phyloP scores from a whole-genome alignment of 139 green algal species.

The Auxenochlorella pyrenoidosa region DNA sequence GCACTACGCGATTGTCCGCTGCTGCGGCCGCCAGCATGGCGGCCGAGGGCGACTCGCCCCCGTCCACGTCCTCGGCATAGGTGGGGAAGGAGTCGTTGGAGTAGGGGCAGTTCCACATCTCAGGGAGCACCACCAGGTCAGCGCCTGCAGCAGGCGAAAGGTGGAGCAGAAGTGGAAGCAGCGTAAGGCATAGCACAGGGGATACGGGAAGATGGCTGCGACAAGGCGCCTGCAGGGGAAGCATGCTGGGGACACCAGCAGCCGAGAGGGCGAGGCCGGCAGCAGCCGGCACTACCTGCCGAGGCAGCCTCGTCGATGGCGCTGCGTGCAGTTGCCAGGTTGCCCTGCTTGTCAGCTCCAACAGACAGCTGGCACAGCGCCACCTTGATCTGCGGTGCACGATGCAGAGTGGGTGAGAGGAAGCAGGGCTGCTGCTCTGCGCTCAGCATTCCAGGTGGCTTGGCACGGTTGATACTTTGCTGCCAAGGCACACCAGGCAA shows the following conservation, averaged over 20 bases:
- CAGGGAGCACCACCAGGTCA: conserved; percentile 82
- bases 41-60: conserved; percentile 54
- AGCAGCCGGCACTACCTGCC: conserved; percentile 53
- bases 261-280: no score
- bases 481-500: not conserved
- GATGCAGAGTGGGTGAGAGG: not conserved
- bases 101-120: conserved; percentile 99
- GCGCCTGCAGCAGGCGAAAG: not conserved
- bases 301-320: conserved; percentile 77
- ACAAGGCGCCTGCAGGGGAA: no score
- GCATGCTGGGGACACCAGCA: no score
- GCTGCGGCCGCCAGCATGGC: conserved; percentile 52
- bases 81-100: conserved; percentile 93
- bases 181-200: no score
- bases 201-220: no score
- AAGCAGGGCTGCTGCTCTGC: not conserved
- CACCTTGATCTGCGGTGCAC: conserved; percentile 82
- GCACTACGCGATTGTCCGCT: conserved; percentile 42
- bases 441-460: not conserved
- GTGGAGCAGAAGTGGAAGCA: no score
- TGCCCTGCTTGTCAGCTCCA: conserved; percentile 83
- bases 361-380: conserved; percentile 93
- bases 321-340: conserved; percentile 76
- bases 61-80: conserved; percentile 93
- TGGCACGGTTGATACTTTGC: not conserved